Evolutionary conservation across 495 filamentous ascomycete species (phyloP), one percentile per base, ranked within the genome.

Genomic region (Penicillium ucsense): DNA sequence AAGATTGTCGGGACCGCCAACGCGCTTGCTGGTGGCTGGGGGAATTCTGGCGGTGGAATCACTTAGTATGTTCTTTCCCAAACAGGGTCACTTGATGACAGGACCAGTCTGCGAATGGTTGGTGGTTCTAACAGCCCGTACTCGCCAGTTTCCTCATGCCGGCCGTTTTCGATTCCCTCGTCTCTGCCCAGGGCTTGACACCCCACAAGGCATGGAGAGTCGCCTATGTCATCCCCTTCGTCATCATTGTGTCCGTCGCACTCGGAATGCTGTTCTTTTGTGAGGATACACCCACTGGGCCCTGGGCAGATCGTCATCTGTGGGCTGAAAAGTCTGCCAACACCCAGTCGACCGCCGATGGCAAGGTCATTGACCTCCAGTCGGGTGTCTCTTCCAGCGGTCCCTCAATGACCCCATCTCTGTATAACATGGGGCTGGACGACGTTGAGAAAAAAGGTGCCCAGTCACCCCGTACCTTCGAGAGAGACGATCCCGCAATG

Each of bases 1-100:
- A 94, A 88, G 58, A 79, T 96, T 11, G 86, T 97, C 27, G 91
- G 91, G 33, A 87, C 87, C 4, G 88, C 90, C 47, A 97, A 95
- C 58, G 83, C 88, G 6, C 67, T 97, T 3, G 83, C 89, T 8
- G 91, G 79, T 43, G 91, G 91, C 3, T 82, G 85, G 62, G 91
- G 91, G 34, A 97, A 96, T 51, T 79, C 89, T 33, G 91, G 91
- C 49, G 91, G 91, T 48, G 91, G 91, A 38, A 87, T 95, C 55
- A 83, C 76, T 27, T 80, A 81, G 68, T 71, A 56, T 12, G 66
- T 55, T 30, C 30, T 32, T 40, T 34, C 4, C 30, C 8, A 36
- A 10, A 10, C 20, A 28, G 34, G 49, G 6, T 28, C 30, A 8
- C 5, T 12, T 31, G 5, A 30, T 7, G n/a, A 3, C 12, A 44